Evolutionary conservation across 306 rosid species (phyloP), one percentile per base, ranked within the genome.

Genomic region (Quillaja saponaria): DNA sequence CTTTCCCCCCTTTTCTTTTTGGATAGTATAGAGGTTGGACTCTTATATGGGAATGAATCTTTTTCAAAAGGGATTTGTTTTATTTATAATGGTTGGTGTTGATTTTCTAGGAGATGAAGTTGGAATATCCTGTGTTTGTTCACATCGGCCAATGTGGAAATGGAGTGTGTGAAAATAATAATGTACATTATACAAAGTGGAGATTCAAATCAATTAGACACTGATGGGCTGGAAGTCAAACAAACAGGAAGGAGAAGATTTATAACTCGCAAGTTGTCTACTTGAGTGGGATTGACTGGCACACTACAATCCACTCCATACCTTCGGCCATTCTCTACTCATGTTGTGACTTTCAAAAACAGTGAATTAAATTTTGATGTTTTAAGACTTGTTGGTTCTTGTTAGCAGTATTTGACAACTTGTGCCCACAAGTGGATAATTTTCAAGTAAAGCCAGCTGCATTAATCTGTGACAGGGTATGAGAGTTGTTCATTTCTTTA

Each of bases 141-240:
- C 46, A 55, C 49, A 62, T 56, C 75, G 58, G n/a, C 2, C 49
- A 11, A 4, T 7, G 14, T 2, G 39, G 34, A 14, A 40, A 39
- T 11, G 62, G 61, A 19, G 58, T 5, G 28, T 52, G 76, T 76
- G 72, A 64, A 70, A 12, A 56, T 16, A 61, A 69, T 69, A 25
- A 34, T n/a, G n/a, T n/a, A n/a, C n/a, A n/a, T n/a, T n/a, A n/a
- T n/a, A n/a, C n/a, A n/a, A n/a, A n/a, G n/a, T n/a, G n/a, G n/a
- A n/a, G 31, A 25, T 4, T 4, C 48, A 61, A 55, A 66, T 49
- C 19, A 55, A 6, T 8, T 31, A 33, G 7, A 8, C 11, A 19
- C 54, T 35, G 39, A 58, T 57, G 2, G n/a, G 13, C 3, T 35
- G 1, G 1, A 19, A 12, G 51, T 8, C 38, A 25, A 25, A 4